Base-by-base conservation (phyloP, 2,329 filamentous ascomycete species). In the Ciborinia camelliae region DNA sequence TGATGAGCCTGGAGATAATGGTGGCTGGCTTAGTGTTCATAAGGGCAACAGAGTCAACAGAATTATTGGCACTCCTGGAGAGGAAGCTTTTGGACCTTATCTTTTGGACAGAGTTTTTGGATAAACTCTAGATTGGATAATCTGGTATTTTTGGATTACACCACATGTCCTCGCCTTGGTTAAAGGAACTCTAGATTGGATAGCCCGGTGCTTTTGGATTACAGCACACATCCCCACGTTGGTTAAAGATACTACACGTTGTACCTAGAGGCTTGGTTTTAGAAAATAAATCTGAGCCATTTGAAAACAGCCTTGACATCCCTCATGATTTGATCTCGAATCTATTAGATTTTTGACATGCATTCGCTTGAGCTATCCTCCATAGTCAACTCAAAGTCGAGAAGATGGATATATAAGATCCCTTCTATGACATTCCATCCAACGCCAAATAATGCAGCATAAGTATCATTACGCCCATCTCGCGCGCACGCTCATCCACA, bases 31-130 rank as follows among this genome's bases (percentile, higher is more conserved):
- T 73, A 91, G 88, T 75, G 75, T 78, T 18, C 81, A 79, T 69
- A 87, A 85, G 72, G 92, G 93, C 7, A 99, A 98, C 78, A 84
- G 91, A 63, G 83, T 99, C 68, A 84, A 86, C 76, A 84, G 91
- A 74, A 89, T 93, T 76, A 82, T 91, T 58, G 79, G 77, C 32
- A 85, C 89, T 68, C 91, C 91, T 0, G 91, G 89, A 2, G 82
- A 85, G 70, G 82, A 87, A 9, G 77, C 79, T 48, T 92, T 93
- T 79, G 89, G 86, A 43, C 80, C 81, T 43, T 81, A 87, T 68
- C 75, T 92, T 71, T 80, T 94, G 77, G 79, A 86, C 72, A 81
- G 84, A 68, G 73, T 94, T 4, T 74, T 73, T 65, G 71, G 71
- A 20, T 73, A 67, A 43, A 37, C 26, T 15, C 23, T 47, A 14